These are phyloP conservation scores for Candida maesae DNA, from an alignment of 805 yeast species.

Conservation along the genomic window DNA sequence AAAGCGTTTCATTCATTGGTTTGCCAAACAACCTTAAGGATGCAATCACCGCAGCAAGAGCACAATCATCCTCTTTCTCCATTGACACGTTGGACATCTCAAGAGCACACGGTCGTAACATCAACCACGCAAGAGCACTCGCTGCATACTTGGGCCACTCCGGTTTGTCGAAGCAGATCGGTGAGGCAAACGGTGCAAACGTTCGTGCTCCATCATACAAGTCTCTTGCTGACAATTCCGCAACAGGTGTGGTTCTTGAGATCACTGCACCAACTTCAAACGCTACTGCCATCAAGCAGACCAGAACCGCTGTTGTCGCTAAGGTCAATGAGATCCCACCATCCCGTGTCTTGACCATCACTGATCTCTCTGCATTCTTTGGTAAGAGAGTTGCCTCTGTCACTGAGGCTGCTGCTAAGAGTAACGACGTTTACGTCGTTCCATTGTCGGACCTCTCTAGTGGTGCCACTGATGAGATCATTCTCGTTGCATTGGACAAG, in stretches of 20 bases:
- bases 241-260: constrained; percentile 51
- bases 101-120: constrained; percentile 81
- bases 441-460: constrained; percentile 50
- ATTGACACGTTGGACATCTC: constrained; percentile 77
- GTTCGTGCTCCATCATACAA: constrained; percentile 45
- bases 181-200: constrained; percentile 39
- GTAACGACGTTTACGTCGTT: constrained; percentile 51
- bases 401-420: constrained; percentile 39
- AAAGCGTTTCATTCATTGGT: constrained; percentile 60
- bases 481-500: constrained; percentile 49
- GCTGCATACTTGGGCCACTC: constrained; percentile 60
- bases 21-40: constrained; percentile 49
- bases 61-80: constrained; percentile 52
- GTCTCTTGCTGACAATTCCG: constrained; percentile 38
- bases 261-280: constrained; percentile 51
- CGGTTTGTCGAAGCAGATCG: constrained; percentile 42
- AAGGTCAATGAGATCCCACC: constrained; percentile 75
- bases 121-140: constrained; percentile 70
- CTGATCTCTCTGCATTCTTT: constrained; percentile 67
- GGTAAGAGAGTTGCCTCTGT: constrained; percentile 40
- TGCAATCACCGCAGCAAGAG: constrained; percentile 63
- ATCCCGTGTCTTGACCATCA: constrained; percentile 48
- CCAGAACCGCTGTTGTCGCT: constrained; percentile 69
- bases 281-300: constrained; percentile 49
- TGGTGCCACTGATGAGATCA: constrained; percentile 39